Evolutionary conservation across 2,329 filamentous ascomycete species (phyloP), one percentile per base, ranked within the genome.

Genomic region (Aureobasidium sp.): DNA sequence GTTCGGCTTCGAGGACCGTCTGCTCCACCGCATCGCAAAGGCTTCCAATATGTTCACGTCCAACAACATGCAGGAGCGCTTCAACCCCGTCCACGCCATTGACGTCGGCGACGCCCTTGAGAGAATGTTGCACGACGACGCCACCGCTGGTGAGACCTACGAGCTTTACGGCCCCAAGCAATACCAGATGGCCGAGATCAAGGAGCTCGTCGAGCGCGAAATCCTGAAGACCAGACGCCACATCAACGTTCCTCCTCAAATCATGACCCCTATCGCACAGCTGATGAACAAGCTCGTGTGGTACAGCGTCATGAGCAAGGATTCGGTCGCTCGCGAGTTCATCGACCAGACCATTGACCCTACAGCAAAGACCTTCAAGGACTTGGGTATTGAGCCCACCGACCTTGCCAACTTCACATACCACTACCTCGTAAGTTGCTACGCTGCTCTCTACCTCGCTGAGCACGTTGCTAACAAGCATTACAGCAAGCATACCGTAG

Each of bases 121-220:
- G 78, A 79, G 82, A 68, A 96, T 99, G 84, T 81, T 91, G 61
- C 88, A 90, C 71, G 92, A 97, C 70, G 94, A 99, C 74, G 88
- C 76, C 70, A 97, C 94, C 19, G 90, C 88, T 9, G 87, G 87
- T 10, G 86, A 97, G 77, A 99, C 93, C 0, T 99, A 83, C 69
- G 94, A 99, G 78, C 86, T 99, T 17, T 96, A 90, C 75, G 94
- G 94, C 2, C 93, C 94, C 47, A 94, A 87, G 75, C 84, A 96
- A 71, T 97, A 97, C 81, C 90, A 86, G 64, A 90, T 91, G 70
- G 85, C 83, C 37, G 88, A 97, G 74, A 90, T 99, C 66, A 87
- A 89, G 51, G 84, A 88, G 68, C 74, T 97, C 66, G 92, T 97
- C 54, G 91, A 96, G 78, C 85, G 83, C 65, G 94, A 99, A 78